A percentile compares a stretch with the other conserved stretches of the same genome.
Evolutionary conservation across 148 eudicot genomes (phyloP).

Genomic region (Arctostaphylos glauca): DNA sequence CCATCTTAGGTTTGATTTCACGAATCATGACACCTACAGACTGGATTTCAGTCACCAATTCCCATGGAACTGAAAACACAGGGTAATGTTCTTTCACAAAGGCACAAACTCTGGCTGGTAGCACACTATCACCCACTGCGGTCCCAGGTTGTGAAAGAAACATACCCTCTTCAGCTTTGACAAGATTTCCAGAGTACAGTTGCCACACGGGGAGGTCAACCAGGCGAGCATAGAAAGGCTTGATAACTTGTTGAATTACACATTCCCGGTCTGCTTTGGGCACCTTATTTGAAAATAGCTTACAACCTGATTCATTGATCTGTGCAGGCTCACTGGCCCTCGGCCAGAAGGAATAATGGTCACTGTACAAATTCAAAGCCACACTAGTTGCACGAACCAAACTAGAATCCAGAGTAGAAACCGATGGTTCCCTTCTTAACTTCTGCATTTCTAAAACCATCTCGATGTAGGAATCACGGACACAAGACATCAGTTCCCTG

Average conservation of each 20-base stretch:
- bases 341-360: conserved; percentile 88
- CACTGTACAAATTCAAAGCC: conserved; percentile 51
- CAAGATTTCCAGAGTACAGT: conserved; percentile 82
- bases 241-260: conserved; percentile 71
- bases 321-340: conserved; percentile 46
- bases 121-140: conserved; percentile 69
- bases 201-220: conserved; percentile 95
- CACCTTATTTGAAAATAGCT: conserved; percentile 26
- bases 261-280: conserved; percentile 79
- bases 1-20: conserved; percentile 98
- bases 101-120: conserved; percentile 89
- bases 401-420: conserved; percentile 55
- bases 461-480: conserved; percentile 88
- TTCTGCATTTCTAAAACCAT: conserved; percentile 69
- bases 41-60: conserved; percentile 85
- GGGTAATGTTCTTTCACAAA: conserved; percentile 99
- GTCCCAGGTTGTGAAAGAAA: conserved; percentile 91
- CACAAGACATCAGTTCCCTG: conserved; percentile 88
- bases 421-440: conserved; percentile 54
- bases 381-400: conserved; percentile 38
- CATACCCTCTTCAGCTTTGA: conserved; percentile 95
- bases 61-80: conserved; percentile 98
- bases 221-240: conserved; percentile 81
- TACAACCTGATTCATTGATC: conserved; percentile 28
- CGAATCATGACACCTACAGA: conserved; percentile 74